These are phyloP conservation scores for Trifolium dubium DNA, from an alignment of 306 rosid genomes.

Conservation along the genomic window DNA sequence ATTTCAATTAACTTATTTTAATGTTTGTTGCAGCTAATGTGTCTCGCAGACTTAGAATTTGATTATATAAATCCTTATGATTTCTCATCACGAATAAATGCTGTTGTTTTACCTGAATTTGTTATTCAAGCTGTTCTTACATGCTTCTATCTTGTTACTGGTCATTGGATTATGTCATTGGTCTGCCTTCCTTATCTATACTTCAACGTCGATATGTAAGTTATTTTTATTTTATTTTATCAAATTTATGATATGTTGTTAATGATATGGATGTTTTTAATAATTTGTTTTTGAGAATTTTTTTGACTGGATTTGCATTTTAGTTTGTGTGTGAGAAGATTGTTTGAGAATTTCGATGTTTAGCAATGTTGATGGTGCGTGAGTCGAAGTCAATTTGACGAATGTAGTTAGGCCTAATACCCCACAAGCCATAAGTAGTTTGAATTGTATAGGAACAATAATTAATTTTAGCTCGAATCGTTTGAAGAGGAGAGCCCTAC, in stretches of 20 bases:
- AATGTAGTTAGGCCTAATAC: too few species aligned
- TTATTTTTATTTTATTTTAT: constrained; percentile 23
- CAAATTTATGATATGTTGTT: too few species aligned
- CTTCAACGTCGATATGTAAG: constrained; percentile 75
- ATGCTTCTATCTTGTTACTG: constrained; percentile 65
- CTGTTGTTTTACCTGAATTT: constrained; percentile 74
- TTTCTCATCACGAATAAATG: constrained; percentile 70
- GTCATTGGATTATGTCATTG: constrained; percentile 88
- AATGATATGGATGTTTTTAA: too few species aligned
- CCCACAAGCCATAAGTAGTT: neutral
- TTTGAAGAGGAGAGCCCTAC: constrained; percentile 21
- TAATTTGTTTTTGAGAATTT: too few species aligned
- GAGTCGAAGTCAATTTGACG: neutral
- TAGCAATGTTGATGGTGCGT: neutral
- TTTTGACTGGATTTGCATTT: too few species aligned
- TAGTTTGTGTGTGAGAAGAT: too few species aligned
- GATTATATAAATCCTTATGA: constrained; percentile 96
- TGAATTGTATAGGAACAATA: neutral
- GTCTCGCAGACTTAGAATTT: constrained; percentile 92
- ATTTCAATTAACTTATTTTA: neutral
- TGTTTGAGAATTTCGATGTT: too few species aligned
- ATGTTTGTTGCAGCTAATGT: constrained; percentile 76
- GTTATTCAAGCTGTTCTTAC: constrained; percentile 62
- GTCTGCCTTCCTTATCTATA: constrained; percentile 72
- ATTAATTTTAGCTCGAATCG: constrained; percentile 35